Conservation (phyloP, 2,329 filamentous ascomycete species). For the Periconia digitata region DNA sequence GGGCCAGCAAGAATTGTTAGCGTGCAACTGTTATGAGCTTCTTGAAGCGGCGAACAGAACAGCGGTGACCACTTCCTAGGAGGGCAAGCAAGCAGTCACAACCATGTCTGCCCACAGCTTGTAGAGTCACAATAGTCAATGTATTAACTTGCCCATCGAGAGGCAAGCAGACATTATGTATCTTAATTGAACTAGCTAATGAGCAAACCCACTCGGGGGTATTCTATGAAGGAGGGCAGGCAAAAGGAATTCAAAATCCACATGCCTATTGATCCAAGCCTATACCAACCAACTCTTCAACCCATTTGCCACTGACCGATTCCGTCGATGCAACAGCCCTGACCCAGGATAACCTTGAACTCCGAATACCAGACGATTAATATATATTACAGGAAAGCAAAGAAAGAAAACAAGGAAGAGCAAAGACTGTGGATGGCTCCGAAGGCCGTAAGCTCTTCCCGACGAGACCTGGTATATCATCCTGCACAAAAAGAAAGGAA, state of each 20-base stretch:
- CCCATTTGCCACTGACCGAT: background rate
- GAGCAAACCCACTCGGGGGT: background rate
- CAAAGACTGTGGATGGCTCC: background rate
- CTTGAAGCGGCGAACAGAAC: too few species aligned
- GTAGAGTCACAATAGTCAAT: background rate
- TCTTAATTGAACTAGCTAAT: background rate
- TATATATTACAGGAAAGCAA: constrained; percentile 1
- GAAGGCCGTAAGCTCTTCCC: background rate
- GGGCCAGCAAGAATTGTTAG: too few species aligned
- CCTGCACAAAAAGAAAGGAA: constrained; percentile 6
- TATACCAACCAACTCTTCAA: too few species aligned
- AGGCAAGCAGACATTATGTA: background rate
- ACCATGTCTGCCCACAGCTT: too few species aligned
- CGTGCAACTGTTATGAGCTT: too few species aligned
- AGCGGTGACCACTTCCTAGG: too few species aligned
- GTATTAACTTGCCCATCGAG: background rate
- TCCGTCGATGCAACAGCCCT: background rate
- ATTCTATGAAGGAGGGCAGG: background rate
- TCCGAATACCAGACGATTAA: constrained; percentile 8
- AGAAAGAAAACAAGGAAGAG: constrained; percentile 1
- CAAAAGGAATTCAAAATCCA: background rate
- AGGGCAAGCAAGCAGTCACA: too few species aligned
- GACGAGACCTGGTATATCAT: constrained; percentile 12
- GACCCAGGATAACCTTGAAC: background rate
- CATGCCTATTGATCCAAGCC: background rate